Conservation (phyloP, 2,329 filamentous ascomycete genomes). For the Clonostachys byssicola region DNA sequence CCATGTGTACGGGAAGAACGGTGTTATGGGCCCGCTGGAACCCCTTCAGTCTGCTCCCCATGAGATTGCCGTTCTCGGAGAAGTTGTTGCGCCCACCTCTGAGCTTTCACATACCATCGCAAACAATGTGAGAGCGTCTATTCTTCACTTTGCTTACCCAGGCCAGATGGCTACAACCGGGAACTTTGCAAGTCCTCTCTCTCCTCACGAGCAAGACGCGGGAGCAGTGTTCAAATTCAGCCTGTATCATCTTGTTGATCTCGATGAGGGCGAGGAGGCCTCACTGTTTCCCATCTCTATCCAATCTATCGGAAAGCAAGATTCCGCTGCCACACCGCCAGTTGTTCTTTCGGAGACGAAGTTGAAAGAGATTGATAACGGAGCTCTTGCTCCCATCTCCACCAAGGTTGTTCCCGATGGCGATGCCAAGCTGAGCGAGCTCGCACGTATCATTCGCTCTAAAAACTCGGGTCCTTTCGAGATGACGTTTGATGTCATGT, state of each 20-base stretch:
- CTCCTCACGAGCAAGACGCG: slow-evolving; percentile 13
- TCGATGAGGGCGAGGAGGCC: slow-evolving; percentile 12
- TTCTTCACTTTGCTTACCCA: slow-evolving; percentile 38
- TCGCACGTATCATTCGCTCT: slow-evolving; percentile 36
- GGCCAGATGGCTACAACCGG: slow-evolving; percentile 43
- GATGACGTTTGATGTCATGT: slow-evolving; percentile 47
- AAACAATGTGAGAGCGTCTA: slow-evolving; percentile 29
- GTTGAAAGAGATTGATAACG: neutral
- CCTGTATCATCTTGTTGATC: slow-evolving; percentile 41
- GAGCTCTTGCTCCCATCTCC: neutral
- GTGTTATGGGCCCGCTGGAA: slow-evolving; percentile 22
- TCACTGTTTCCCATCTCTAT: slow-evolving; percentile 4
- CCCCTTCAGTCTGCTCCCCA: slow-evolving; percentile 13
- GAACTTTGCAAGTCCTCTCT: slow-evolving; percentile 32
- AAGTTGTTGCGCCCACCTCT: slow-evolving; percentile 36
- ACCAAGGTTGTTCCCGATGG: slow-evolving; percentile 2
- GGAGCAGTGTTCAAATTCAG: slow-evolving; percentile 34
- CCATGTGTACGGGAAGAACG: slow-evolving; percentile 36
- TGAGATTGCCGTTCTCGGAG: slow-evolving; percentile 39
- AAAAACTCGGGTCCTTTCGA: slow-evolving; percentile 49
- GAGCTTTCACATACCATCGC: slow-evolving; percentile 34
- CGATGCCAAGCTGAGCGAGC: slow-evolving; percentile 9
- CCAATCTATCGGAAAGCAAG: neutral
- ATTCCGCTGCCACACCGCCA: neutral
- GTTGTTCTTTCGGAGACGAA: neutral